Percentiles rank a stretch among this genome's conserved stretches.
Conservation (phyloP, 768 basidiomycete species). For the Hypsizygus marmoreus region DNA sequence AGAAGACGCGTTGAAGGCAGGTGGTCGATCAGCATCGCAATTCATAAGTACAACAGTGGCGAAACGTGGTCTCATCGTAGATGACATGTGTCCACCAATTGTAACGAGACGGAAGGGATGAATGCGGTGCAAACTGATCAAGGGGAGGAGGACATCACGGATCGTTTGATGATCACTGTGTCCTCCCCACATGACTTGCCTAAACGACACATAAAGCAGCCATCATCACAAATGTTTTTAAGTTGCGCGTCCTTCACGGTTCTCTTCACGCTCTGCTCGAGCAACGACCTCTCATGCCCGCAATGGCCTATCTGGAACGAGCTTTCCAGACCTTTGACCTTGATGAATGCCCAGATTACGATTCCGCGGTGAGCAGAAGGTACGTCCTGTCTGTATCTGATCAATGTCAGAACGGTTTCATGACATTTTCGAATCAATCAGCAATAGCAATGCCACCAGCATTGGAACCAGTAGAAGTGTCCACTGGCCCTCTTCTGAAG, state of each 20-base stretch:
- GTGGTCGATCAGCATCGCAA: slow-evolving; percentile 1
- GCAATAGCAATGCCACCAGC: slow-evolving; percentile 24
- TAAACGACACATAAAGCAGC: slow-evolving; percentile 8
- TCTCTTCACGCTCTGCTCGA: slow-evolving; percentile 6
- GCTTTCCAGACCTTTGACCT: slow-evolving; percentile 12
- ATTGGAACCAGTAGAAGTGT: slow-evolving; percentile 16
- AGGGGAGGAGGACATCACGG: slow-evolving; percentile 1
- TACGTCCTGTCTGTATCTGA: slow-evolving; percentile 18
- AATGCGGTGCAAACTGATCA: too few species aligned
- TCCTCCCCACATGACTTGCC: slow-evolving; percentile 15
- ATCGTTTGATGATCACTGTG: neutral
- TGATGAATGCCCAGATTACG: slow-evolving; percentile 45
- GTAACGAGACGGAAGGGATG: too few species aligned
- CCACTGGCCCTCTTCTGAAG: slow-evolving; percentile 25
- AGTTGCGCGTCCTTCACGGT: neutral
- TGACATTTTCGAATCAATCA: slow-evolving; percentile 11
- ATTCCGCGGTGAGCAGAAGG: slow-evolving; percentile 41
- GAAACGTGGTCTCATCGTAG: too few species aligned
- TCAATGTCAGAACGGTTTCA: neutral
- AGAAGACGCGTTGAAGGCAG: too few species aligned
- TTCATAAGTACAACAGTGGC: too few species aligned
- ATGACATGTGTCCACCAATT: too few species aligned
- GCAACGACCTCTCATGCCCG: neutral
- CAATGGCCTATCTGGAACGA: slow-evolving; percentile 13
- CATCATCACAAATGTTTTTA: neutral